These are phyloP conservation scores for Fusarium temperatum DNA, from an alignment of 2,329 filamentous ascomycete species.

Conservation along the genomic window DNA sequence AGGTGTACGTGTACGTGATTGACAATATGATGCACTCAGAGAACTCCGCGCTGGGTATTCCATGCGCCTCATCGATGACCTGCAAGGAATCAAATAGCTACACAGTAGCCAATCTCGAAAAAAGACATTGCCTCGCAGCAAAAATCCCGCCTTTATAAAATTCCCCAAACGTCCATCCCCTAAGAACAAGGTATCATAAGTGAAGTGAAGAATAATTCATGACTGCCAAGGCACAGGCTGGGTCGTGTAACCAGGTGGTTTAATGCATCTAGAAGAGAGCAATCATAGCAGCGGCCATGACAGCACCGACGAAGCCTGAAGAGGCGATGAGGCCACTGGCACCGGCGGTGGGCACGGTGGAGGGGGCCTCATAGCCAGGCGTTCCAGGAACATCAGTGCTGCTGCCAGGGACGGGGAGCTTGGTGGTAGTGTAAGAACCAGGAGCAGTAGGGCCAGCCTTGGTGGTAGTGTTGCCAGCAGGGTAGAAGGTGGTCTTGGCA, in stretches of 20 bases:
- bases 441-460: constrained; percentile 38
- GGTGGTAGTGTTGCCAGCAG: constrained; percentile 41
- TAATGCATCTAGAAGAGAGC: constrained; percentile 46
- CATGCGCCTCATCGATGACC: constrained; percentile 40
- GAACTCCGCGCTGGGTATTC: constrained; percentile 40
- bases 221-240: background rate
- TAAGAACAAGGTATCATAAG: constrained; percentile 34
- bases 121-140: constrained; percentile 25
- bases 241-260: constrained; percentile 1
- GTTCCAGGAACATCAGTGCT: constrained; percentile 20
- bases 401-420: constrained; percentile 33
- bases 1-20: background rate
- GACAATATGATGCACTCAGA: constrained; percentile 31
- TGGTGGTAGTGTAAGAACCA: constrained; percentile 26
- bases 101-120: constrained; percentile 34
- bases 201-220: constrained; percentile 20
- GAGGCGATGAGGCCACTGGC: constrained; percentile 51
- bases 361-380: constrained; percentile 19
- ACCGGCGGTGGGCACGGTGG: constrained; percentile 41
- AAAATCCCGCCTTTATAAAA: constrained; percentile 21
- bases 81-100: constrained; percentile 36
- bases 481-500: constrained; percentile 38
- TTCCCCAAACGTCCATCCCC: constrained; percentile 46
- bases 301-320: constrained; percentile 52
- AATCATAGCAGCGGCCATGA: constrained; percentile 52